phyloP scores from a whole-genome alignment of 2,329 filamentous ascomycete species.

The Paracorniculantispora psalliotae region DNA sequence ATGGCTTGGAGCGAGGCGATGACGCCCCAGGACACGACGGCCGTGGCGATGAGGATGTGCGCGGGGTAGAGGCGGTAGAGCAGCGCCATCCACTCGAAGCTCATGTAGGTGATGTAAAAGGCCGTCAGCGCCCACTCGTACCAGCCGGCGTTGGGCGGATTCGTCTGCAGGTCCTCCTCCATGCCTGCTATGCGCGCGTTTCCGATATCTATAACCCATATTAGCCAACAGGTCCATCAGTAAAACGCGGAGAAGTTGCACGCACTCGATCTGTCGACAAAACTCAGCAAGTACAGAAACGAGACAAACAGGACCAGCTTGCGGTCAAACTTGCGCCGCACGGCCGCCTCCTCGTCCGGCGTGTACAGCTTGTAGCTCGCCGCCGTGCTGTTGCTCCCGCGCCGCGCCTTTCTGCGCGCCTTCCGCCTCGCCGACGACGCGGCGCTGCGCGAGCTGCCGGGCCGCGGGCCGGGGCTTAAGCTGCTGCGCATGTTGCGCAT shows the following conservation, averaged over 20 bases:
- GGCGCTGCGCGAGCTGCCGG: conserved; percentile 12
- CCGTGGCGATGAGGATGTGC: conserved; percentile 52
- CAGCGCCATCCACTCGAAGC: conserved; percentile 61
- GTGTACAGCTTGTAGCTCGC: conserved; percentile 42
- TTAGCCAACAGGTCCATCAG: neutral
- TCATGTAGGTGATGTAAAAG: conserved; percentile 60
- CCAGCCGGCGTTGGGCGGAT: conserved; percentile 39
- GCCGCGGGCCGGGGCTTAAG: neutral
- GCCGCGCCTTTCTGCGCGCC: conserved; percentile 9
- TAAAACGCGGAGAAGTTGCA: conserved; percentile 14
- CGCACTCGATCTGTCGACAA: conserved; percentile 79
- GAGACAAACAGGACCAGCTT: conserved; percentile 76
- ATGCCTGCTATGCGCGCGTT: conserved; percentile 61
- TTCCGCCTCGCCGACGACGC: conserved; percentile 7
- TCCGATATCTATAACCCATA: conserved; percentile 45
- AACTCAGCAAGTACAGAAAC: conserved; percentile 76
- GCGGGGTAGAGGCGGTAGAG: conserved; percentile 57
- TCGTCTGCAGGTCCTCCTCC: conserved; percentile 54
- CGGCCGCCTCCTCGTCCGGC: conserved; percentile 64
- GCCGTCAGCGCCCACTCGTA: conserved; percentile 58
- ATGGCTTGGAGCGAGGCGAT: conserved; percentile 68
- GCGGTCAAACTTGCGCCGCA: conserved; percentile 71
- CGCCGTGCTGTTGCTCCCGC: conserved; percentile 26
- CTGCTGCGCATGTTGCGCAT: conserved; percentile 19
- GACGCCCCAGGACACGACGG: conserved; percentile 76